Evolutionary conservation across 495 filamentous ascomycete genomes (phyloP), one percentile per base, ranked within the genome.

Genomic region (Gamarada debralockiae): DNA sequence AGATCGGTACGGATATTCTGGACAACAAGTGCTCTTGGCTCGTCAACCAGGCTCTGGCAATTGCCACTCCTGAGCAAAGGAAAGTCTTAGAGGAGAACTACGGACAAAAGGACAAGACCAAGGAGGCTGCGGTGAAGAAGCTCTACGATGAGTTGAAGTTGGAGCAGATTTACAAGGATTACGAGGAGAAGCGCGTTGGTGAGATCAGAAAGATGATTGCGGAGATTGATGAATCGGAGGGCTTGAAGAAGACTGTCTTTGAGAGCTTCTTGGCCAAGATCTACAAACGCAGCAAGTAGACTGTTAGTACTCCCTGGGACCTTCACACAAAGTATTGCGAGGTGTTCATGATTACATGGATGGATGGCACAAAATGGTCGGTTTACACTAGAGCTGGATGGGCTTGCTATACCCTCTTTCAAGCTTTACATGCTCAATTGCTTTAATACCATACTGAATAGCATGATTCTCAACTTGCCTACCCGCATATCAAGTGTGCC

Each of bases 1-100:
- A 98, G 81, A 95, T 98, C 58, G 93, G 93, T 48, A 98, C 95
- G 54, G 93, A 98, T 65, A 98, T 98, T 66, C 81, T 89, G 75
- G 93, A 98, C 70, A 98, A 98, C 81, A 98, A 98, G 77, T 98
- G 93, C 78, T 92, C 87, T 6, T 98, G 93, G 93, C 68, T 97
- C 18, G 78, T 98, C 65, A 97, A 97, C 77, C 86, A 96, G 70
- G 95, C 95, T 38, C 78, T 97, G 39, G 72, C 82, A 64, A 76
- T 83, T 43, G 86, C 83, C 51, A 88, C 73, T 2, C 79, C 87
- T 10, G 86, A 89, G 69, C 95, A 97, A 79, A 83, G 90, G 60
- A 73, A 85, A 67, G 65, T 90, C 33, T 83, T 89, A 31, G 85
- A 95, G 62, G 80, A 84, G 39, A 87, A 92, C 72, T 97, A 97